Percentiles rank a stretch among this genome's conserved stretches.
phyloP scores from a whole-genome alignment of 306 rosid species.

The Cucumis cinereus region DNA sequence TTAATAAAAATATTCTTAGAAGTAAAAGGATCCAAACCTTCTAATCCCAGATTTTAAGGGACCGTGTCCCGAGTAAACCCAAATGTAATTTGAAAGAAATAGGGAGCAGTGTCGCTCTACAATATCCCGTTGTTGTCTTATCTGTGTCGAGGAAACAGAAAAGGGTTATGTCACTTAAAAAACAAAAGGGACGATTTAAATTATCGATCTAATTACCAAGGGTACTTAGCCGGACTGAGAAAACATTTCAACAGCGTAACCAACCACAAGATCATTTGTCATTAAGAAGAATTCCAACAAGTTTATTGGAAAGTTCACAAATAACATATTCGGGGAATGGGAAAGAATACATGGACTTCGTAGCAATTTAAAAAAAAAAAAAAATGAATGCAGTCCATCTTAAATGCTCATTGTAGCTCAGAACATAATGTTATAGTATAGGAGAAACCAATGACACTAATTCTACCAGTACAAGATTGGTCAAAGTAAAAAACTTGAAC shows the following conservation, averaged over 20 bases:
- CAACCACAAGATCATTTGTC: neutral
- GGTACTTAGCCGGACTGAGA: neutral
- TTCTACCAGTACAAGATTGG: too few relatives aligned
- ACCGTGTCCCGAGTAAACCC: conserved; percentile 69
- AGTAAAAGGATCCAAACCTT: conserved; percentile 29
- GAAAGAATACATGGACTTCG: neutral
- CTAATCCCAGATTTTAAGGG: conserved; percentile 59
- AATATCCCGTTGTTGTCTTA: conserved; percentile 61
- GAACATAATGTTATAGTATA: too few relatives aligned
- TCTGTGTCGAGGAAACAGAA: conserved; percentile 38
- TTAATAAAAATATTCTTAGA: neutral
- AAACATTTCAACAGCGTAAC: neutral
- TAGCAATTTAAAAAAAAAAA: neutral
- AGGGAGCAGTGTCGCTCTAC: conserved; percentile 52
- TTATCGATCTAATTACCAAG: neutral
- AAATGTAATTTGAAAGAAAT: conserved; percentile 58
- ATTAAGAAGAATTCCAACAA: neutral
- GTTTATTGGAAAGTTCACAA: neutral
- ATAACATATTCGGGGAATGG: neutral
- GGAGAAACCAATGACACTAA: too few relatives aligned
- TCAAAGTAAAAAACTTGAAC: too few relatives aligned
- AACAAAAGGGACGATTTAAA: neutral
- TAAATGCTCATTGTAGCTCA: neutral
- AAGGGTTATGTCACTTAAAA: neutral
- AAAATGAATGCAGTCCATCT: neutral